Evolutionary conservation across 306 rosid genomes (phyloP).

Genomic region (Pueraria montana): DNA sequence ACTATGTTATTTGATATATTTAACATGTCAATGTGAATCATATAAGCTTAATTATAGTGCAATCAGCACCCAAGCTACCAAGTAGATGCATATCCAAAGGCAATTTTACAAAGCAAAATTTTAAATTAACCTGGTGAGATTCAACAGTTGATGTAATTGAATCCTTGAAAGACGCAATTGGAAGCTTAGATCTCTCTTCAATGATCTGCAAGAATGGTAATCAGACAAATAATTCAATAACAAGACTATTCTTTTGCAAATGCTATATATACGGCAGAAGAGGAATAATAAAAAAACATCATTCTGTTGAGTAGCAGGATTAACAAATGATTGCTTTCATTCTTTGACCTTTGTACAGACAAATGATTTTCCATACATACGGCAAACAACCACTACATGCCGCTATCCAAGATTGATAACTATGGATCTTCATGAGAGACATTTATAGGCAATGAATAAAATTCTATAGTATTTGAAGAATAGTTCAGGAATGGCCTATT

Average conservation of each 20-base stretch:
- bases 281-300: conserved; percentile 35
- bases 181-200: conserved; percentile 73
- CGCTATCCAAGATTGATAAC: neutral
- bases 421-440: neutral
- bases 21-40: conserved; percentile 39
- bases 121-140: conserved; percentile 84
- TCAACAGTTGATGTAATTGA: conserved; percentile 73
- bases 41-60: conserved; percentile 40
- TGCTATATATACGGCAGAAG: conserved; percentile 37
- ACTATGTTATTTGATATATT: conserved; percentile 26
- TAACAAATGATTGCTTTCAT: neutral
- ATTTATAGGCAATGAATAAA: neutral
- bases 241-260: conserved; percentile 32
- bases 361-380: neutral
- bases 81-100: conserved; percentile 32
- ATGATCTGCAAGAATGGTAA: conserved; percentile 63
- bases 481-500: neutral
- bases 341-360: neutral
- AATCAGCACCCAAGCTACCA: conserved; percentile 37
- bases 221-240: conserved; percentile 41
- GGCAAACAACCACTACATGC: neutral
- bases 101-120: conserved; percentile 14
- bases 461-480: neutral
- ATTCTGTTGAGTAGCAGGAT: neutral
- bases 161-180: conserved; percentile 84